phyloP scores from a whole-genome alignment of 1,139 yeast genomes.

The Pichia sp. region DNA sequence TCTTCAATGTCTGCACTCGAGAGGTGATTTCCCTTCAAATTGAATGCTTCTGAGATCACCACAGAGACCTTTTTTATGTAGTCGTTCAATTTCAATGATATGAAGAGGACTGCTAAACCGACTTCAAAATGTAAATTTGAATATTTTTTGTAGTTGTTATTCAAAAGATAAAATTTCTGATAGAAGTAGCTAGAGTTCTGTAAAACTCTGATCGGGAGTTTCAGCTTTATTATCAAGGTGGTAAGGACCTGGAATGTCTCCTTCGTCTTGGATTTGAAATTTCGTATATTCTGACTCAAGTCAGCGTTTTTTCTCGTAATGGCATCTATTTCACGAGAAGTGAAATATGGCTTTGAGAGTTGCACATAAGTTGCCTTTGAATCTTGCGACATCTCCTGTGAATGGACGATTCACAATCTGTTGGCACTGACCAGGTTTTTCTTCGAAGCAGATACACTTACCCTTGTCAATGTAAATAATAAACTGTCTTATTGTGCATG shows the following conservation, averaged over 20 bases:
- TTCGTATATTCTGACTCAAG: slow-evolving; percentile 30
- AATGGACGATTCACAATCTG: too few relatives aligned
- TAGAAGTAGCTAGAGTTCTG: slow-evolving; percentile 68
- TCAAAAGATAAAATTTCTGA: slow-evolving; percentile 66
- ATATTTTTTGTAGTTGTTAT: slow-evolving; percentile 43
- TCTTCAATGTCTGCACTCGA: slow-evolving; percentile 37
- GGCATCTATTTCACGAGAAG: slow-evolving; percentile 52
- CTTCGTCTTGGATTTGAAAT: slow-evolving; percentile 47
- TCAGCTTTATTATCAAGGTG: slow-evolving; percentile 48
- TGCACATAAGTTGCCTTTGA: slow-evolving; percentile 31
- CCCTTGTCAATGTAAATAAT: too few relatives aligned
- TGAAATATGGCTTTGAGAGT: slow-evolving; percentile 62
- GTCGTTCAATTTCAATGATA: slow-evolving; percentile 83
- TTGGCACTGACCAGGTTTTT: too few relatives aligned
- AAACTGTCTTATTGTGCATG: not conserved
- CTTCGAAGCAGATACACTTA: not conserved
- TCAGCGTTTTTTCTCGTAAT: slow-evolving; percentile 51
- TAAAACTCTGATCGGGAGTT: slow-evolving; percentile 62
- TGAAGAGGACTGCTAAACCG: slow-evolving; percentile 68
- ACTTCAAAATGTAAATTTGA: slow-evolving; percentile 43
- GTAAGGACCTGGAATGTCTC: slow-evolving; percentile 51
- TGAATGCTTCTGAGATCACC: slow-evolving; percentile 39
- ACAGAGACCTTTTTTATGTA: slow-evolving; percentile 78
- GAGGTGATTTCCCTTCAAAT: slow-evolving; percentile 29
- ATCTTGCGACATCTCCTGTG: not conserved